phyloP scores from a whole-genome alignment of 1,139 yeast species.

The Kodamaea anthophila region DNA sequence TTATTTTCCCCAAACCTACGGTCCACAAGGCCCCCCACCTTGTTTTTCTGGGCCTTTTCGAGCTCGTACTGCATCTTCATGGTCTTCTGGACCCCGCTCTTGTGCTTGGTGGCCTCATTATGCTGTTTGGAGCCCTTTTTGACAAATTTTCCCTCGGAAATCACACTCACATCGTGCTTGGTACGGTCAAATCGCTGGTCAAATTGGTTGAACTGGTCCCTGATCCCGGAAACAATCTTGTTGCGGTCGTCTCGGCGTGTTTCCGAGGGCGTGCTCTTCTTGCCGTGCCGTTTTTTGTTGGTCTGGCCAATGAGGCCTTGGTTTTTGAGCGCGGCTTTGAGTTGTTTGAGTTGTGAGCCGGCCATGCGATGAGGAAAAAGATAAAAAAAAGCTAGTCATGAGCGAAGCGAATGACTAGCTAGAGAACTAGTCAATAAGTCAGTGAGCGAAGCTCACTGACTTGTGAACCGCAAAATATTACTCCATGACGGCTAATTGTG shows the following conservation, averaged over 20 bases:
- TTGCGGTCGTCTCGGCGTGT: constrained; percentile 63
- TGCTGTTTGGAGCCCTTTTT: constrained; percentile 51
- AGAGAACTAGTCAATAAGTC: no score
- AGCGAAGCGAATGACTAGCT: no score
- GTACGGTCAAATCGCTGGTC: constrained; percentile 68
- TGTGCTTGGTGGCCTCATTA: constrained; percentile 41
- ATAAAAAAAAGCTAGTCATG: constrained; percentile 3
- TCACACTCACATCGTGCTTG: constrained; percentile 58
- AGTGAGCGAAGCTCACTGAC: no score
- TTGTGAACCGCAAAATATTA: no score
- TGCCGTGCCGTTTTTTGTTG: constrained; percentile 49
- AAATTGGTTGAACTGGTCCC: constrained; percentile 85
- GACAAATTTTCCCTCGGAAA: constrained; percentile 47
- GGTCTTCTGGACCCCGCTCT: constrained; percentile 72
- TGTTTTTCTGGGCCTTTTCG: constrained; percentile 55
- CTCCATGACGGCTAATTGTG: no score
- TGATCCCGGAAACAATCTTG: constrained; percentile 51
- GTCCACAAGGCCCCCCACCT: constrained; percentile 75
- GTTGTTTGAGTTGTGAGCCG: constrained; percentile 81
- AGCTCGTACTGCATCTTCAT: constrained; percentile 65
- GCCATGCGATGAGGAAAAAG: constrained; percentile 47
- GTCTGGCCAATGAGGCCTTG: constrained; percentile 83
- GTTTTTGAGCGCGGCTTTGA: constrained; percentile 69
- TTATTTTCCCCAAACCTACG: constrained; percentile 90
- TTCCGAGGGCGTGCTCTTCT: constrained; percentile 56